These are phyloP conservation scores for Phytopythium helicoides DNA, from an alignment of 352 stramenopile genomes.

Conservation along the genomic window DNA sequence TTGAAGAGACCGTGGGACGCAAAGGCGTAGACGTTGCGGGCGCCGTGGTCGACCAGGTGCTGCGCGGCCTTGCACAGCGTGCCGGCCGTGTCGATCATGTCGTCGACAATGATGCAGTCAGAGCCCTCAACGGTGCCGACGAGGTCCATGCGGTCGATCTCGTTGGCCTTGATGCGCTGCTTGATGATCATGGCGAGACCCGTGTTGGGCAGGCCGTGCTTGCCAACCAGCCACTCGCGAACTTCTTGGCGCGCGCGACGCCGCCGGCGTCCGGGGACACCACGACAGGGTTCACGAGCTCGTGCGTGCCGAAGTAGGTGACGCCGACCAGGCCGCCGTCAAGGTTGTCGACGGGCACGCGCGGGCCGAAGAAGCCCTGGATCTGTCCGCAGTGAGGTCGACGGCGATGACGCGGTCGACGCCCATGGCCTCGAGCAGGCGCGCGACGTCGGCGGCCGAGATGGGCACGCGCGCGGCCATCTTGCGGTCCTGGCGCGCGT, in stretches of 20 bases:
- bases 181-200: constrained; percentile 99
- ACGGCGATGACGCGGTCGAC: constrained; percentile 88
- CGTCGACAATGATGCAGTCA: constrained; percentile 99
- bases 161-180: constrained; percentile 96
- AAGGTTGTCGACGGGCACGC: constrained; percentile 99
- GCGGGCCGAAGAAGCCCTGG: constrained; percentile 98
- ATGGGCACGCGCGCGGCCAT: constrained; percentile 97
- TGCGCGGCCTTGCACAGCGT: constrained; percentile 98
- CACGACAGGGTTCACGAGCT: constrained; percentile 99
- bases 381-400: constrained; percentile 89
- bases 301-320: constrained; percentile 94
- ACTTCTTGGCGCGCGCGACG: constrained; percentile 99
- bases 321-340: constrained; percentile 94
- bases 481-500: constrained; percentile 90
- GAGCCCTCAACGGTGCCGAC: constrained; percentile 98
- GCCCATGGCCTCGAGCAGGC: constrained; percentile 84
- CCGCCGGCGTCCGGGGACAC: constrained; percentile 99
- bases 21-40: constrained; percentile 98
- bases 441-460: constrained; percentile 89
- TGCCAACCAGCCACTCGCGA: constrained; percentile 98
- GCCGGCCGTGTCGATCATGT: constrained; percentile 99
- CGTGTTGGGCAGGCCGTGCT: constrained; percentile 97
- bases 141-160: constrained; percentile 99
- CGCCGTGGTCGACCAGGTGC: constrained; percentile 94
- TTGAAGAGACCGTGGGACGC: constrained; percentile 98